Percentiles rank a stretch among this genome's conserved stretches.
Conservation (phyloP, 768 basidiomycete genomes). For the Gautieria morchelliformis region DNA sequence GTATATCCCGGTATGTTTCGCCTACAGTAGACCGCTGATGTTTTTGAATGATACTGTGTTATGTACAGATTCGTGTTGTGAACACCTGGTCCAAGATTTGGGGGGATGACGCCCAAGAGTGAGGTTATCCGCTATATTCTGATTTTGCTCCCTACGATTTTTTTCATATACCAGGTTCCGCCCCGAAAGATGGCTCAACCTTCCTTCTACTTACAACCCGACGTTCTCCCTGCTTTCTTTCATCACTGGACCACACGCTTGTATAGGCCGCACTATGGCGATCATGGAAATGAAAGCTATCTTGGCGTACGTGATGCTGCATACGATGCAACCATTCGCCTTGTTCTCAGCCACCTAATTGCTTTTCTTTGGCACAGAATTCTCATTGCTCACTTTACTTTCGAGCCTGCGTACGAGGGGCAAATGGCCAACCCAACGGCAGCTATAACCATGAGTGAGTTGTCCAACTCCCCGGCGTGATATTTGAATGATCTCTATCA, state of each 20-base stretch:
- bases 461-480: background rate
- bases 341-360: background rate
- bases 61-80: conserved; percentile 34
- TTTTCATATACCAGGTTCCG: conserved; percentile 25
- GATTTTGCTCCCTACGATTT: background rate
- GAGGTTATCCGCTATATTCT: conserved; percentile 8
- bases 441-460: conserved; percentile 40
- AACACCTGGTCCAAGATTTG: conserved; percentile 42
- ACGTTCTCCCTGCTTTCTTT: conserved; percentile 32
- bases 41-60: background rate
- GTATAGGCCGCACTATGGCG: conserved; percentile 40
- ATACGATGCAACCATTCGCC: background rate
- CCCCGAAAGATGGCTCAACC: conserved; percentile 37
- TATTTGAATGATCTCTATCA: background rate
- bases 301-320: conserved; percentile 10
- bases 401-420: conserved; percentile 33
- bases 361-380: conserved; percentile 18
- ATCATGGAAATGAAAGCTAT: conserved; percentile 41
- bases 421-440: conserved; percentile 32
- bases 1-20: conserved; percentile 24
- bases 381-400: conserved; percentile 34
- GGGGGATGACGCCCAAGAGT: conserved; percentile 45
- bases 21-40: background rate
- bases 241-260: conserved; percentile 36
- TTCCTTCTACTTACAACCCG: conserved; percentile 27